Evolutionary conservation across 352 stramenopile genomes (phyloP), one percentile per base, ranked within the genome.

Genomic region (Pythium rishiriense): DNA sequence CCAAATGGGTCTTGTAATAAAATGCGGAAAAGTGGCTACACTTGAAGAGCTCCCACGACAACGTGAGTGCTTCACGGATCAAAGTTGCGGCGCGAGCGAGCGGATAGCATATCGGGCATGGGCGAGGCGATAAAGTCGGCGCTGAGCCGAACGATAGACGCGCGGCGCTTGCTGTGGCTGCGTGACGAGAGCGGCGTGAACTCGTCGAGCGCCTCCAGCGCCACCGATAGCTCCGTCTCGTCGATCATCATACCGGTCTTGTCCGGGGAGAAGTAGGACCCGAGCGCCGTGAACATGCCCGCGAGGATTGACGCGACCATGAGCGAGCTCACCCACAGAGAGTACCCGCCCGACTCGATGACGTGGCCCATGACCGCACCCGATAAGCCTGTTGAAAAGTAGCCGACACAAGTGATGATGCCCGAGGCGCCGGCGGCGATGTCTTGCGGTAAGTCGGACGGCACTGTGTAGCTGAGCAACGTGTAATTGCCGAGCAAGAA

Each of bases 401-500:
- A 90, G 14, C 72, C 79, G 22, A 90, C 72, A 6, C 75, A 73
- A 3, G 84, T 87, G 72, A 89, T 88, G 66, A 92, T 70, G 1
- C 81, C 83, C 0, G 73, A 83, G 0, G 83, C 81, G 9, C 79
- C 79, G 1, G 83, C 83, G 0, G 79, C 79, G 50, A 92, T 88
- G 41, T 92, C 79, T 50, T 83, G 79, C 41, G 83, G 80, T 25
- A 92, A 62, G 67, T 92, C 83, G 4, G 80, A 85, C 24, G 83
- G 83, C 15, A 92, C 83, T 0, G 83, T 89, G 64, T 90, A 92
- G 56, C 74, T 87, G 26, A 90, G 66, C 22, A 92, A 62, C 45
- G 83, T 90, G 67, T 89, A 89, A 68, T 89, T 92, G 28, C 83
- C 83, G 5, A 92, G 52, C 28, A 92, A 57, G 64, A 87, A 90